These are phyloP conservation scores for Acanthamoeba castellanii DNA, from an alignment of 208 protist genomes.

Conservation along the genomic window DNA sequence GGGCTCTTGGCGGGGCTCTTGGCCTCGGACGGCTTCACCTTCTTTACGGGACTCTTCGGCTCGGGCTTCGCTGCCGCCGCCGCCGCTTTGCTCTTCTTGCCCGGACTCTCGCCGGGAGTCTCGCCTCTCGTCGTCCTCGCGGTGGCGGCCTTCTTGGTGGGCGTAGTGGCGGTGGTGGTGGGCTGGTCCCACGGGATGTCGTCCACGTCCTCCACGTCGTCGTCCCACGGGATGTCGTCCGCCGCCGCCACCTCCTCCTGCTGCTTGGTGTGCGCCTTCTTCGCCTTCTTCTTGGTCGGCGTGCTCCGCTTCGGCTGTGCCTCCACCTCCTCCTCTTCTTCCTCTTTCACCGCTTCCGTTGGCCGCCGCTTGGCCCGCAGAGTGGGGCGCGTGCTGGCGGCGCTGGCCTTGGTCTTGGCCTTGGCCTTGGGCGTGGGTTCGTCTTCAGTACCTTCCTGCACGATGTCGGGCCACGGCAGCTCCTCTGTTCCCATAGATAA, in stretches of 20 bases:
- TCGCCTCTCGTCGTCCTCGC: not conserved
- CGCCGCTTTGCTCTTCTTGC: not conserved
- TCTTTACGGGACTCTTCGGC: too few species aligned
- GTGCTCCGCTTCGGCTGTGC: not conserved
- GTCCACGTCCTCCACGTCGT: not conserved
- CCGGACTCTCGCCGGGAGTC: not conserved
- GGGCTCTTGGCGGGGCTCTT: not conserved
- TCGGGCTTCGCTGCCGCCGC: too few species aligned
- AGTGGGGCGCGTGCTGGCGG: not conserved
- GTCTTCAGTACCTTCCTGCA: not conserved
- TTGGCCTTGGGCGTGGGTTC: not conserved
- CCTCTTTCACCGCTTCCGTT: not conserved
- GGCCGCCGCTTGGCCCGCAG: not conserved
- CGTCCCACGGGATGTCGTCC: not conserved
- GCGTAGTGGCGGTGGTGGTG: not conserved
- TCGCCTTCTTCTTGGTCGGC: not conserved
- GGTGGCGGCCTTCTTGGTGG: not conserved
- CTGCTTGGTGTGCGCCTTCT: not conserved
- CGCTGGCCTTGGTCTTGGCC: not conserved
- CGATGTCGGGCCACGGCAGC: conserved; percentile 14
- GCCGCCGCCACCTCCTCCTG: not conserved
- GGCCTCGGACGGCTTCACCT: not conserved
- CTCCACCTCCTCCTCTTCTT: not conserved
- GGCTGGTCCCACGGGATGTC: conserved; percentile 36
- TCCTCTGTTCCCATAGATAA: too few species aligned